Evolutionary conservation across 2,329 filamentous ascomycete species (phyloP), one percentile per base, ranked within the genome.

Genomic region (Aaosphaeria pasadenensis): DNA sequence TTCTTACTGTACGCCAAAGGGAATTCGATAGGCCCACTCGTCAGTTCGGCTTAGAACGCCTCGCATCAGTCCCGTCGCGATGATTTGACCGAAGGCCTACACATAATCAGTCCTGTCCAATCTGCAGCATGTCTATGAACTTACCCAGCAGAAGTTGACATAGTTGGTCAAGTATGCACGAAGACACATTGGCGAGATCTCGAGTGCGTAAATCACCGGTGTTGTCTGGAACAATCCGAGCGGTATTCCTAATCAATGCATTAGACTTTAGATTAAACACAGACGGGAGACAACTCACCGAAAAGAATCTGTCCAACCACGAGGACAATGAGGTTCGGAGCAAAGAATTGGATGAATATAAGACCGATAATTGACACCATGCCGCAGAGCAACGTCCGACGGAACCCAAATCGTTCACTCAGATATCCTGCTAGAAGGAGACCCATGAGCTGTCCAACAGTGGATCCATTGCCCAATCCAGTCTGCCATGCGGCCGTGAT

Each of bases 131-230:
- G 17, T 24, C 17, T 24, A 24, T 24, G 17, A 24, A 24, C 17
- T 86, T 24, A 88, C 72, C 84, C 85, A 88, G 74, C 85, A 88
- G 59, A 86, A 83, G 71, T 87, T 87, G 69, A 87, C 81, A 57
- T 87, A 88, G 5, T 84, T 87, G 1, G 62, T 66, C 48, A 67
- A 55, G 31, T 67, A 64, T 38, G 70, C 84, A 53, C 86, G 80
- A 39, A 89, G 78, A 38, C 83, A 80, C 3, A 87, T 78, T 3
- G 86, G 86, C 63, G 84, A 87, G 50, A 88, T 84, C 62, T 80
- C 33, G 13, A 13, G 9, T 9, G 33, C 33, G 33, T 36, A 36
- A 36, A 13, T 36, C 13, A 13, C 13, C 13, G 33, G 9, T 9
- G 13, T 36, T 9, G 33, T 36, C 13, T 36, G 33, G 33, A 36